A percentile compares a stretch with the other conserved stretches of the same genome.
phyloP scores from a whole-genome alignment of 2,329 filamentous ascomycete species.

The Alternaria postmessia region DNA sequence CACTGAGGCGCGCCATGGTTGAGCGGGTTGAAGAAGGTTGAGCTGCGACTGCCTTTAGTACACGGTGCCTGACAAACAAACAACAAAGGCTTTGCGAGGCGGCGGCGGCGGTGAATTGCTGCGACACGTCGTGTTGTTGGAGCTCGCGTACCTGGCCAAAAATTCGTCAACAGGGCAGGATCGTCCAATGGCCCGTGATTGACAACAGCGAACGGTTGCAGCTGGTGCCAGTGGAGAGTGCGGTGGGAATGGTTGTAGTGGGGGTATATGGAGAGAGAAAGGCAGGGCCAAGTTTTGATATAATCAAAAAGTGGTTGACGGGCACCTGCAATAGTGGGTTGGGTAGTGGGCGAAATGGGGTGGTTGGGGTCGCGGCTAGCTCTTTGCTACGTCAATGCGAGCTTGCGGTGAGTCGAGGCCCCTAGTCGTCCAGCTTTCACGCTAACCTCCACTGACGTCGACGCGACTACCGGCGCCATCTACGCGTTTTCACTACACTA shows the following conservation, averaged over 20 bases:
- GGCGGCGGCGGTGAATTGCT: slow-evolving; percentile 6
- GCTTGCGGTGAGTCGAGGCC: slow-evolving; percentile 14
- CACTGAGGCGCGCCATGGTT: slow-evolving; percentile 46
- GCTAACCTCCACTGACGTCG: slow-evolving; percentile 35
- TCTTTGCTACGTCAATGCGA: slow-evolving; percentile 22
- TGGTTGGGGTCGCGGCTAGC: slow-evolving; percentile 20
- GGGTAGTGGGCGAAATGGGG: slow-evolving; percentile 18
- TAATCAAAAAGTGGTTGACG: slow-evolving; percentile 7
- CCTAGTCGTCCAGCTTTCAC: neutral
- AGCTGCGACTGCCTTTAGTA: neutral
- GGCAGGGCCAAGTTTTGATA: slow-evolving; percentile 8
- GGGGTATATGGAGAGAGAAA: slow-evolving; percentile 7
- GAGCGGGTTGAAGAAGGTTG: slow-evolving; percentile 4
- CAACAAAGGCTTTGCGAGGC: neutral
- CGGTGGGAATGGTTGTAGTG: slow-evolving; percentile 4
- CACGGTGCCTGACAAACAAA: neutral
- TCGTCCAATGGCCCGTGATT: slow-evolving; percentile 19
- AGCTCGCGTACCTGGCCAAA: slow-evolving; percentile 16
- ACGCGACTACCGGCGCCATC: slow-evolving; percentile 28
- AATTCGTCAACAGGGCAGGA: slow-evolving; percentile 11
- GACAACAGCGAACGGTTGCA: neutral
- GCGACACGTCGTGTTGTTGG: slow-evolving; percentile 8
- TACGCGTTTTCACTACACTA: slow-evolving; percentile 29
- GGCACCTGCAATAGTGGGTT: slow-evolving; percentile 2
- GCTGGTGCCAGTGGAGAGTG: neutral